Base-by-base conservation (phyloP, 1,284 basidiomycete species). In the Heterobasidion parviporum region DNA sequence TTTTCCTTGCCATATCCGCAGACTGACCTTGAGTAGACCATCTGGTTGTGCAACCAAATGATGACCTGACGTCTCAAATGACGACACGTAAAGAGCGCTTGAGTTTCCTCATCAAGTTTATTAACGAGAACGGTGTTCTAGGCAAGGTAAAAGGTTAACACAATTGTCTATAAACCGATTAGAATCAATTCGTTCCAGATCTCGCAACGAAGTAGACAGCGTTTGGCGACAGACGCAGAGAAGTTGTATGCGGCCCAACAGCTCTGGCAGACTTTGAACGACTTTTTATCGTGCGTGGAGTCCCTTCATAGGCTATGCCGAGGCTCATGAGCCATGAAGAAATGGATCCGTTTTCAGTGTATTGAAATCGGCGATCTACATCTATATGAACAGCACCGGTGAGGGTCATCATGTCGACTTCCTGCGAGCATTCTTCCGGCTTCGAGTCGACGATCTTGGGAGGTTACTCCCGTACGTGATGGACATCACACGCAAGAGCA, bases 211-310 rank as follows among this genome's bases (percentile, higher is more conserved):
- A 84, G 85, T 55, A 81, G 92, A 36, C 84, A 94, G 61, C 76
- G 78, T 41, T 74, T 99, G 44, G 86, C 85, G 32, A 81, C 79
- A n/a, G 89, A 98, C 67, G 92, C 92, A 1, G 94, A 98, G 72
- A 92, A 93, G 62, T 74, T 98, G 12, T 87, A 87, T 59, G 88
- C 92, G 1, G 87, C 85, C 4, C 80, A 86, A 57, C 87, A 91
- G 44, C 74, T 98, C 16, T 99, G 96, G 96, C 67, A 83, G 33
- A 78, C 81, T 62, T 85, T 94, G 66, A 94, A 94, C 65, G 80
- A 86, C 32, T 73, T 79, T 32, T 72, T 87, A n/a, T 72, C 76
- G 85, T 88, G 65, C 55, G 83, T 70, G 26, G 20, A n/a, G 8
- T 26, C 8, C 18, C 36, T 41, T 18, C 52, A 26, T 14, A 26